Percentiles rank a stretch among this genome's conserved stretches.
These are phyloP conservation scores for Polytrichum commune DNA, from an alignment of 225 moss, liverwort and hornwort species.

Conservation along the genomic window DNA sequence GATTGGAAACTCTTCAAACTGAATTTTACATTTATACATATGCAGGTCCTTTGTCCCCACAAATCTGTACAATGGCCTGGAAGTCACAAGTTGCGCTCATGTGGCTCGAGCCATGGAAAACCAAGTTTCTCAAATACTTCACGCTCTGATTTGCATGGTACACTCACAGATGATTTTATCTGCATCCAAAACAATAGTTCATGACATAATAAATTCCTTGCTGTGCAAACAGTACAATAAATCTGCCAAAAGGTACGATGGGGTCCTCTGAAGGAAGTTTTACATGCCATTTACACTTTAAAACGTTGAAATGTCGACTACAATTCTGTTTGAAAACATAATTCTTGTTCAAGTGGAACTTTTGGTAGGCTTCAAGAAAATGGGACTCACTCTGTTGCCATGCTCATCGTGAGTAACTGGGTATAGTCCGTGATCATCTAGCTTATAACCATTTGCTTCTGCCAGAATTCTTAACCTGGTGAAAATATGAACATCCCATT, in stretches of 20 bases:
- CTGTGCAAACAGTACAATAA: neutral
- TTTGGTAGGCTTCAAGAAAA: neutral
- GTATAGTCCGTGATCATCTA: slow-evolving; percentile 87
- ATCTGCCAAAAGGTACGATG: neutral
- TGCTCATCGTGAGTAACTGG: slow-evolving; percentile 54
- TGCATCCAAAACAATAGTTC: slow-evolving; percentile 27
- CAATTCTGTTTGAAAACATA: too few relatives aligned
- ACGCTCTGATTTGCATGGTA: slow-evolving; percentile 71
- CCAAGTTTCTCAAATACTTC: slow-evolving; percentile 84
- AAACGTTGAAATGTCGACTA: neutral
- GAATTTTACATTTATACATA: too few relatives aligned
- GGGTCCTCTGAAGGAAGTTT: neutral
- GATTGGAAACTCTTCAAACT: too few relatives aligned
- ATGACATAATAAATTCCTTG: neutral
- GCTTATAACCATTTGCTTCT: slow-evolving; percentile 60
- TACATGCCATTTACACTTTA: neutral
- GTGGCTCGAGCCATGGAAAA: slow-evolving; percentile 91
- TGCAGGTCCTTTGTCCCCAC: too few relatives aligned
- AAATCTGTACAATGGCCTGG: neutral
- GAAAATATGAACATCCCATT: neutral
- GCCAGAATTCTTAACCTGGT: slow-evolving; percentile 77
- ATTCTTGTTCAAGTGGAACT: neutral
- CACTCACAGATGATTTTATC: slow-evolving; percentile 45
- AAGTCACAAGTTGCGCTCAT: slow-evolving; percentile 81
- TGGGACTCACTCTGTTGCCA: slow-evolving; percentile 51